Conservation (phyloP, 1,139 yeast species). For the Geotrichum candidum region DNA sequence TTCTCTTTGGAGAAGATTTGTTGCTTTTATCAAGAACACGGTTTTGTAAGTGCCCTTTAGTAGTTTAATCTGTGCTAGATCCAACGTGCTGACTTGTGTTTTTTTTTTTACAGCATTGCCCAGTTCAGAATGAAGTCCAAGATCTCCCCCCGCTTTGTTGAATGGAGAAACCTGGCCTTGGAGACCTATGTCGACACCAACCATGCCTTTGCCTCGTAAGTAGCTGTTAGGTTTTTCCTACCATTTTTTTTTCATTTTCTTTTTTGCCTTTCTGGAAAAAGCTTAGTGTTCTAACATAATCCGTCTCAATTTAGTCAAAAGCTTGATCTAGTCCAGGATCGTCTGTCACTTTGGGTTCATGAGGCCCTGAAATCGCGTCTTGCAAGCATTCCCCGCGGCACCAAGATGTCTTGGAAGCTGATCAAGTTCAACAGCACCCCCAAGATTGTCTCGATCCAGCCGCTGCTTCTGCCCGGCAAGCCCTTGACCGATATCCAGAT, state of each 20-base stretch:
- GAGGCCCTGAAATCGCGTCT: constrained; percentile 50
- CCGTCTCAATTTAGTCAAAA: constrained; percentile 32
- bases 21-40: constrained; percentile 55
- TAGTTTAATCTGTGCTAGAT: constrained; percentile 25
- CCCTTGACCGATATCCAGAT: constrained; percentile 66
- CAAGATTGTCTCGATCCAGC: constrained; percentile 65
- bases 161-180: constrained; percentile 70
- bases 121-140: constrained; percentile 59
- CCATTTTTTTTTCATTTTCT: not conserved
- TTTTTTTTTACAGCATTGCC: constrained; percentile 44
- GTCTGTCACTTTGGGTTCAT: constrained; percentile 56
- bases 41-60: constrained; percentile 31
- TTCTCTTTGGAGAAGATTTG: constrained; percentile 44
- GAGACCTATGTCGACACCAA: constrained; percentile 61
- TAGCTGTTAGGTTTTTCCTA: not conserved
- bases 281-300: constrained; percentile 22
- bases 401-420: constrained; percentile 69
- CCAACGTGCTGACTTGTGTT: constrained; percentile 18
- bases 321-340: constrained; percentile 40
- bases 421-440: constrained; percentile 65
- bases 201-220: constrained; percentile 53
- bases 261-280: constrained; percentile 19
- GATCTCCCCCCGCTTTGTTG: constrained; percentile 55
- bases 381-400: constrained; percentile 51
- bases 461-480: constrained; percentile 52